These are phyloP conservation scores for Penicillium odoratum DNA, from an alignment of 495 filamentous ascomycete genomes.

Conservation along the genomic window DNA sequence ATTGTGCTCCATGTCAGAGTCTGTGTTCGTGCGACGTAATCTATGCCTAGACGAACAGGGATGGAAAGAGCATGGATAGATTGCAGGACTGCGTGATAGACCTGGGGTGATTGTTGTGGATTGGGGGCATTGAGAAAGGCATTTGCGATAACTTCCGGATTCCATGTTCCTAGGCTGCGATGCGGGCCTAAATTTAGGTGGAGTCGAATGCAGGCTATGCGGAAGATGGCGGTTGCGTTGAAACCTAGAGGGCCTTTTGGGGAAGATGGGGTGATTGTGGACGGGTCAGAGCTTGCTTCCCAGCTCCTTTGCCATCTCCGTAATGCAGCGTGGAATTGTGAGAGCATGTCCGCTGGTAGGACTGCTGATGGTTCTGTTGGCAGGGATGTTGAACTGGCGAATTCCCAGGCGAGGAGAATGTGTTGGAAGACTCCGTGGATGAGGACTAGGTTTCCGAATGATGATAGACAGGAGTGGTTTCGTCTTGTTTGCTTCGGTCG, in stretches of 20 bases:
- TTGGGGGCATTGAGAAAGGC: slow-evolving; percentile 14
- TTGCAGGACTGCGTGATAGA: slow-evolving; percentile 36
- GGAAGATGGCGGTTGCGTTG: slow-evolving; percentile 39
- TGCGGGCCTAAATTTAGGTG: slow-evolving; percentile 28
- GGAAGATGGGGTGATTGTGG: slow-evolving; percentile 30
- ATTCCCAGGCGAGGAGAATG: slow-evolving; percentile 35
- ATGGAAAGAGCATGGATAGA: slow-evolving; percentile 42
- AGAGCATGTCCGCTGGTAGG: not conserved
- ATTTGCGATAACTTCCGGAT: slow-evolving; percentile 19
- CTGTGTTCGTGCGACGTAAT: slow-evolving; percentile 34
- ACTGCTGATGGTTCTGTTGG: slow-evolving; percentile 1
- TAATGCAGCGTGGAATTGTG: slow-evolving; percentile 42
- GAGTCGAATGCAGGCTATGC: slow-evolving; percentile 38
- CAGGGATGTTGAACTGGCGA: slow-evolving; percentile 32
- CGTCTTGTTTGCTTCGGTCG: not conserved
- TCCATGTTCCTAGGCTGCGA: slow-evolving; percentile 30
- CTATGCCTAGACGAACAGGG: slow-evolving; percentile 38
- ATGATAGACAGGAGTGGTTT: slow-evolving; percentile 19
- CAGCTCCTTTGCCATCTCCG: slow-evolving; percentile 35
- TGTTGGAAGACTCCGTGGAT: slow-evolving; percentile 37
- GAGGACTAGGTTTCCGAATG: slow-evolving; percentile 31
- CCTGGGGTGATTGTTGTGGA: slow-evolving; percentile 13
- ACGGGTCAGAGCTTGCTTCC: slow-evolving; percentile 33
- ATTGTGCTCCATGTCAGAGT: slow-evolving; percentile 41
- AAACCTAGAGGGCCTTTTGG: slow-evolving; percentile 39